Conservation (phyloP, 2,329 filamentous ascomycete genomes). For the Ceratocystis variospora region DNA sequence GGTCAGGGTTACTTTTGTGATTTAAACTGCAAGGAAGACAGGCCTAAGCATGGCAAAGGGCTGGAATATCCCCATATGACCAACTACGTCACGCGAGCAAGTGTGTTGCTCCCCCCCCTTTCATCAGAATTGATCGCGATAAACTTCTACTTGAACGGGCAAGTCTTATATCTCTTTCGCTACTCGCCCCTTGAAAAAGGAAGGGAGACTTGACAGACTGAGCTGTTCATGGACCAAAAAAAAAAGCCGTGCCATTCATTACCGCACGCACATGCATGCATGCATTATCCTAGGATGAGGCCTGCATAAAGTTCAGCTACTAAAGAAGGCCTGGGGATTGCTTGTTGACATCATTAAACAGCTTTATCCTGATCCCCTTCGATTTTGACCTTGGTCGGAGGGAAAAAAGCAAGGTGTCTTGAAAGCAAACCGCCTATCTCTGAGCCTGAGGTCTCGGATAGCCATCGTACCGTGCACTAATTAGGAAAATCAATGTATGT, state of each 20-base stretch:
- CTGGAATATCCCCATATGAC: background rate
- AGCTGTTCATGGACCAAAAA: no score
- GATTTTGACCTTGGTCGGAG: background rate
- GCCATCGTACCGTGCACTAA: background rate
- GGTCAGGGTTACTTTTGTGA: no score
- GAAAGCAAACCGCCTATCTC: background rate
- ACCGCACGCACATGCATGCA: background rate
- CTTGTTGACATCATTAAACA: slow-evolving; percentile 6
- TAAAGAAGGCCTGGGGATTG: background rate
- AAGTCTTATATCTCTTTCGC: background rate
- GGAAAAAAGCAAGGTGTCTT: background rate
- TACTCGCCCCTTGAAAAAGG: no score
- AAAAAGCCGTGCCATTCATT: background rate
- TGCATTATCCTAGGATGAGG: background rate
- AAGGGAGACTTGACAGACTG: no score
- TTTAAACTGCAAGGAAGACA: no score
- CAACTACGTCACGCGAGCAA: background rate
- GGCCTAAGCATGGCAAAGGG: background rate
- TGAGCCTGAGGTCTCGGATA: background rate
- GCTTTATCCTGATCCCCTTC: background rate
- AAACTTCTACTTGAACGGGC: background rate
- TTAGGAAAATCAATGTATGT: background rate
- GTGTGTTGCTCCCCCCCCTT: background rate
- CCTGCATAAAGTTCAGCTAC: slow-evolving; percentile 12
- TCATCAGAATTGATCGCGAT: background rate